Percentiles rank a stretch among this genome's conserved stretches.
These are phyloP conservation scores for Dendrobium officinale DNA, from an alignment of 106 monocot genomes.

Conservation along the genomic window DNA sequence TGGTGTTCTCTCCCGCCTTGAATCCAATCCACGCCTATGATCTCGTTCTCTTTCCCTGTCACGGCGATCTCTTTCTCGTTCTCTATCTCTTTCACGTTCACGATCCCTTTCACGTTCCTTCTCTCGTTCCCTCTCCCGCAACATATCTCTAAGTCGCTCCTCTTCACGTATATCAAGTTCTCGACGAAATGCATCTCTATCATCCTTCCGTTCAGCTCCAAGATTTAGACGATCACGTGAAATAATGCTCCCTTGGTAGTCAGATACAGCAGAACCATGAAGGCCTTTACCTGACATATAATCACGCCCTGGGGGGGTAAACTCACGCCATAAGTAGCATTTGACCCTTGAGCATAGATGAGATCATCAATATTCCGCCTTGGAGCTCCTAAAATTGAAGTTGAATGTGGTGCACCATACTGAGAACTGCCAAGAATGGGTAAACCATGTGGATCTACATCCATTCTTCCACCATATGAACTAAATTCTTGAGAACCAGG, in stretches of 20 bases:
- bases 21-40: slow-evolving; percentile 44
- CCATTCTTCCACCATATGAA: slow-evolving; percentile 62
- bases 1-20: slow-evolving; percentile 52
- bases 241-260: slow-evolving; percentile 45
- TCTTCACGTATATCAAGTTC: slow-evolving; percentile 77
- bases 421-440: slow-evolving; percentile 51
- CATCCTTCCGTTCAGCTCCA: slow-evolving; percentile 64
- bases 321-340: slow-evolving; percentile 55
- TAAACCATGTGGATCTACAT: slow-evolving; percentile 60
- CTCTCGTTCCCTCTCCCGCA: slow-evolving; percentile 65
- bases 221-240: slow-evolving; percentile 50
- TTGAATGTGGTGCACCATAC: slow-evolving; percentile 50
- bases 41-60: slow-evolving; percentile 54
- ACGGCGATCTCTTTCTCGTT: slow-evolving; percentile 51
- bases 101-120: slow-evolving; percentile 28
- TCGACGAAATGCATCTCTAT: slow-evolving; percentile 47
- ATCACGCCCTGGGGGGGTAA: slow-evolving; percentile 84
- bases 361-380: slow-evolving; percentile 61
- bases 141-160: slow-evolving; percentile 64
- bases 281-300: slow-evolving; percentile 69
- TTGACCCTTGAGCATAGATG: slow-evolving; percentile 55
- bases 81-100: slow-evolving; percentile 32
- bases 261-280: slow-evolving; percentile 39
- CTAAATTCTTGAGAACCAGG: slow-evolving; percentile 55
- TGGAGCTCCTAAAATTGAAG: slow-evolving; percentile 70